Percentiles rank a stretch among this genome's conserved stretches.
Evolutionary conservation across 805 yeast genomes (phyloP).

Genomic region (Lachancea fermentati): DNA sequence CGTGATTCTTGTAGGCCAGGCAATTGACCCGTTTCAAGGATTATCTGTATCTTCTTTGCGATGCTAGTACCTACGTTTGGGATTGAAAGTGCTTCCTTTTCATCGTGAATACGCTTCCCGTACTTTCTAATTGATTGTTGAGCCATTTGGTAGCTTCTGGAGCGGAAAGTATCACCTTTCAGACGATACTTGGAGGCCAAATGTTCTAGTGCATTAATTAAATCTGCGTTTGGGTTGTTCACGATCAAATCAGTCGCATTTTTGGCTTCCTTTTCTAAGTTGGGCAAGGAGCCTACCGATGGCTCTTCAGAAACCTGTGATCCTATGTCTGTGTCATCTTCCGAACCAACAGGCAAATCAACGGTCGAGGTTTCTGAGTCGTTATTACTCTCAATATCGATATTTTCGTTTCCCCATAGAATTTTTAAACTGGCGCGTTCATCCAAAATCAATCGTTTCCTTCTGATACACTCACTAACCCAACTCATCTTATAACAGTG

Average conservation of each 20-base stretch:
- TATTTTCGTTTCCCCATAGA: slow-evolving; percentile 1
- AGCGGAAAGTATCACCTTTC: slow-evolving; percentile 26
- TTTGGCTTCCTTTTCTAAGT: not conserved
- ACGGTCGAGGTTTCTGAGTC: not conserved
- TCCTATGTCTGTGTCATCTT: slow-evolving; percentile 3
- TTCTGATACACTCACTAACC: slow-evolving; percentile 19
- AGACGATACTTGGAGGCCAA: slow-evolving; percentile 21
- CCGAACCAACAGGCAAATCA: not conserved
- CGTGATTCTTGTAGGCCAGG: slow-evolving; percentile 20
- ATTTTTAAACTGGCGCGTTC: not conserved
- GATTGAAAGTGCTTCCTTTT: slow-evolving; percentile 22
- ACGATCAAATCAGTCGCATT: not conserved
- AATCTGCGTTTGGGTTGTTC: slow-evolving; percentile 12
- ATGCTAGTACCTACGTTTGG: slow-evolving; percentile 20
- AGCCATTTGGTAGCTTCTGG: slow-evolving; percentile 28
- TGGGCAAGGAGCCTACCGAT: not conserved
- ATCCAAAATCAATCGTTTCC: slow-evolving; percentile 2
- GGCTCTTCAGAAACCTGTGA: not conserved
- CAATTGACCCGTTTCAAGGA: slow-evolving; percentile 21
- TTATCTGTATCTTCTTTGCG: slow-evolving; percentile 26
- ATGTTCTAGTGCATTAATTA: slow-evolving; percentile 16
- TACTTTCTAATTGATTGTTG: slow-evolving; percentile 18
- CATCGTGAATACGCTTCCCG: slow-evolving; percentile 20
- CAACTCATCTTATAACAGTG: slow-evolving; percentile 13
- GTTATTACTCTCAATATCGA: slow-evolving; percentile 3